Percentiles rank a stretch among this genome's conserved stretches.
Evolutionary conservation across 192 early-diverging fungal genomes (phyloP).

Genomic region (Coemansia sp.): DNA sequence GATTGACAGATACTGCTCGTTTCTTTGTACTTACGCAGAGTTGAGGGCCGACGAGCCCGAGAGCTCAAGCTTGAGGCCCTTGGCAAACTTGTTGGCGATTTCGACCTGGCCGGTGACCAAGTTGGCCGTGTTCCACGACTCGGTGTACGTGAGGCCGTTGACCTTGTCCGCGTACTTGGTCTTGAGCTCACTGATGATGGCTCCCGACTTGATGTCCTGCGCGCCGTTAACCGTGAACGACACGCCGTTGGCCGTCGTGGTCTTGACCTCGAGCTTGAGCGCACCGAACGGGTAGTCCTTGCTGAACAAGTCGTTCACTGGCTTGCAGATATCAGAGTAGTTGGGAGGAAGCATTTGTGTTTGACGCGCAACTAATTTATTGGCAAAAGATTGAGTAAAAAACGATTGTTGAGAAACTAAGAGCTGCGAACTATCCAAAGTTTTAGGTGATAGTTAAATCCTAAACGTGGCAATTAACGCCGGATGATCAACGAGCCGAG

Average conservation of each 20-base stretch:
- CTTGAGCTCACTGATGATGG: slow-evolving; percentile 95
- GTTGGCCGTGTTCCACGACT: slow-evolving; percentile 96
- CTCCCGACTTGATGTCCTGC: slow-evolving; percentile 94
- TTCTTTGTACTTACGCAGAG: slow-evolving; percentile 71
- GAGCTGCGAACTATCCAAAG: not conserved
- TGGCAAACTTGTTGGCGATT: slow-evolving; percentile 89
- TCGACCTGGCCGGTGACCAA: slow-evolving; percentile 90
- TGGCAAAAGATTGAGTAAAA: slow-evolving; percentile 30
- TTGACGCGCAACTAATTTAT: slow-evolving; percentile 35
- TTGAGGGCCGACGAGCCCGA: slow-evolving; percentile 80
- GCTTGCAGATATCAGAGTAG: slow-evolving; percentile 94
- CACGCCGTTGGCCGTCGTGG: slow-evolving; percentile 92
- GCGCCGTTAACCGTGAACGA: slow-evolving; percentile 93
- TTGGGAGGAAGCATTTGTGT: slow-evolving; percentile 68
- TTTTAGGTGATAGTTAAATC: too few relatives aligned
- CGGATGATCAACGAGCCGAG: too few relatives aligned
- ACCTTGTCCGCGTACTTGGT: slow-evolving; percentile 96
- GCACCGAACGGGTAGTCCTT: slow-evolving; percentile 96
- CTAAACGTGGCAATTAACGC: too few relatives aligned
- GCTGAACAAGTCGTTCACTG: slow-evolving; percentile 89
- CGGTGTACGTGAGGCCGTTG: slow-evolving; percentile 93
- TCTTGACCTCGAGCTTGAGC: slow-evolving; percentile 97
- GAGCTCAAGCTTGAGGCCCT: slow-evolving; percentile 95
- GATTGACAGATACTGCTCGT: slow-evolving; percentile 57
- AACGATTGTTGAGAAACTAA: not conserved